Percentiles rank a stretch among this genome's conserved stretches.
These are phyloP conservation scores for Russula sp. DNA, from an alignment of 768 basidiomycete species.

Conservation along the genomic window DNA sequence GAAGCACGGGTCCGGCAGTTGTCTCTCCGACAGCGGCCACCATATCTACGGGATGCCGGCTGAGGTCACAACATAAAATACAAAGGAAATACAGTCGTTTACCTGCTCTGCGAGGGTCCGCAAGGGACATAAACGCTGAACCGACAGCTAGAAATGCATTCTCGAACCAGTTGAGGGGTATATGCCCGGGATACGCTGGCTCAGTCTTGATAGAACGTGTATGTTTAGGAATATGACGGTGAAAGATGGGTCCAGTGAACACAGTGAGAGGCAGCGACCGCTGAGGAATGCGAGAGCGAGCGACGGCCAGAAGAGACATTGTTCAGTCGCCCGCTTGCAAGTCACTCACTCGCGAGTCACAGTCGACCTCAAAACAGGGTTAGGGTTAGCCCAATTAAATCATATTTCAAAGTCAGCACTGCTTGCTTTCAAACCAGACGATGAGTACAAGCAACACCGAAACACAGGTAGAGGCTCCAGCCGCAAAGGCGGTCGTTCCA, in stretches of 20 bases:
- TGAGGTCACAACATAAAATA: neutral
- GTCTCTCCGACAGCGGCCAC: slow-evolving; percentile 93
- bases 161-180: slow-evolving; percentile 79
- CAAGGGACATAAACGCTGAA: slow-evolving; percentile 76
- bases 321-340: neutral
- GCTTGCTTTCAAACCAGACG: neutral
- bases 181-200: slow-evolving; percentile 72
- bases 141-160: slow-evolving; percentile 83
- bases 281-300: slow-evolving; percentile 11
- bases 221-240: neutral
- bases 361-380: slow-evolving; percentile 15
- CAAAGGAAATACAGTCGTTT: slow-evolving; percentile 34
- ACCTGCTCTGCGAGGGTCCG: slow-evolving; percentile 85
- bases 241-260: neutral
- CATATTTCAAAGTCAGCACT: neutral
- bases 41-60: slow-evolving; percentile 63
- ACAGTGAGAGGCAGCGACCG: neutral
- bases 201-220: slow-evolving; percentile 26
- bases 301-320: slow-evolving; percentile 20
- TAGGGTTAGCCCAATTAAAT: neutral
- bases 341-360: neutral
- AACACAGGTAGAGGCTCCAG: slow-evolving; percentile 12
- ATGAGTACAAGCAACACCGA: slow-evolving; percentile 27
- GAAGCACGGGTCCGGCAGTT: slow-evolving; percentile 77
- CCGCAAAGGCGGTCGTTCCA: slow-evolving; percentile 27